Evolutionary conservation across 2,329 filamentous ascomycete genomes (phyloP).

Genomic region (Stemphylium vesicarium): DNA sequence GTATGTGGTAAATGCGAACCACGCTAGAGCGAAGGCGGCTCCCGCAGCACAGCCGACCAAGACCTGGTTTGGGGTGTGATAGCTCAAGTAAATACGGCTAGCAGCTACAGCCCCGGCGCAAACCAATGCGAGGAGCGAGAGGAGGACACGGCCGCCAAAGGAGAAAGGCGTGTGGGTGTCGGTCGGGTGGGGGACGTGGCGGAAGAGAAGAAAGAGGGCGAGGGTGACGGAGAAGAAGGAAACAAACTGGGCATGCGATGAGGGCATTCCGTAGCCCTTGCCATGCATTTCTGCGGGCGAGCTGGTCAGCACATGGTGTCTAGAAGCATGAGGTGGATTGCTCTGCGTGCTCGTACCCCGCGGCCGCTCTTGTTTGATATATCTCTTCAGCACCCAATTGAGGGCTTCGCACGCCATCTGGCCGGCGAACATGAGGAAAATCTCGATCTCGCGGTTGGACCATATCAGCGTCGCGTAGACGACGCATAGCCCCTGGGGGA

Average conservation of each 20-base stretch:
- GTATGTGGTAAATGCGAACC: constrained; percentile 77
- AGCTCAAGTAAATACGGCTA: constrained; percentile 88
- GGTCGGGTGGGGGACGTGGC: constrained; percentile 64
- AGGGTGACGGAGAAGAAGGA: constrained; percentile 88
- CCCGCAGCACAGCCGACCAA: constrained; percentile 79
- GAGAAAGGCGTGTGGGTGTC: constrained; percentile 63
- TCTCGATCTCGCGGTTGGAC: constrained; percentile 88
- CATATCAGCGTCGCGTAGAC: constrained; percentile 89
- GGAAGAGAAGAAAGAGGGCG: constrained; percentile 80
- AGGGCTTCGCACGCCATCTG: constrained; percentile 90
- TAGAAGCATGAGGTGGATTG: not conserved
- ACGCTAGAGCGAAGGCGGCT: constrained; percentile 70
- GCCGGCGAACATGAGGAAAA: constrained; percentile 86
- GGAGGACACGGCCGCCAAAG: constrained; percentile 63
- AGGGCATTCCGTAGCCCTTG: constrained; percentile 98
- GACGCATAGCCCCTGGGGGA: constrained; percentile 89
- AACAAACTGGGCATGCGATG: constrained; percentile 93
- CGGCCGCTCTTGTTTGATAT: constrained; percentile 91
- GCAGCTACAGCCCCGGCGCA: constrained; percentile 66
- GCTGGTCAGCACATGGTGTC: constrained; percentile 1
- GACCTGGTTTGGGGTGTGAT: constrained; percentile 89
- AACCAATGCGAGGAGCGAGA: constrained; percentile 53
- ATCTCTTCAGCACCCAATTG: constrained; percentile 87
- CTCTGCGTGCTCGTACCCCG: constrained; percentile 61
- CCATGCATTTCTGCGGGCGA: constrained; percentile 68